A percentile compares a stretch with the other conserved stretches of the same genome.
Evolutionary conservation across 176 grass and related monocot species (phyloP).

Genomic region (Alopecurus myosuroides): DNA sequence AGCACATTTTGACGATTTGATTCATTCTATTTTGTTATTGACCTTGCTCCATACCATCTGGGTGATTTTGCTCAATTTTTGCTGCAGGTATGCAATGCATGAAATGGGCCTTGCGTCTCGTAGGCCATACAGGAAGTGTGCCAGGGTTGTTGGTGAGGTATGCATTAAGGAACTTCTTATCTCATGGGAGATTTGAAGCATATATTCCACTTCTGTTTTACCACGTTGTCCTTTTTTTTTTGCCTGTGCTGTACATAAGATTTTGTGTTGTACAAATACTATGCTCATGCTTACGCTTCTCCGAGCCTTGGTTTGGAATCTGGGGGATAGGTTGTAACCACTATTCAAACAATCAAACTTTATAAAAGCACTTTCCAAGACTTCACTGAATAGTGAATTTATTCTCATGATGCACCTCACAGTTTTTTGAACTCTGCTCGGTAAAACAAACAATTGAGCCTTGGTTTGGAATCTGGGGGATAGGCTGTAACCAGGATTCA

Average conservation of each 20-base stretch:
- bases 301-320: background rate
- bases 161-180: conserved; percentile 14
- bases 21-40: conserved; percentile 9
- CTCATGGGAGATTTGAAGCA: background rate
- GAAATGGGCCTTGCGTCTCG: conserved; percentile 93
- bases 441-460: background rate
- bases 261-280: background rate
- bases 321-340: background rate
- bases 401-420: background rate
- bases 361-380: background rate
- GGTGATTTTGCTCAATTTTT: conserved; percentile 14
- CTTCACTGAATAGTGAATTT: background rate
- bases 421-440: no score
- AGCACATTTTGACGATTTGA: background rate
- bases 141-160: conserved; percentile 97
- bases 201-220: background rate
- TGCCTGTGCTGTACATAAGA: background rate
- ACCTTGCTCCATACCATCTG: conserved; percentile 10
- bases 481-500: background rate
- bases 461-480: background rate
- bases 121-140: conserved; percentile 91
- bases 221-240: background rate
- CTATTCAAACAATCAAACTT: background rate
- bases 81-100: conserved; percentile 88
- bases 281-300: background rate